Evolutionary conservation across 345 rosid genomes (phyloP).

Genomic region (Laguncularia racemosa): DNA sequence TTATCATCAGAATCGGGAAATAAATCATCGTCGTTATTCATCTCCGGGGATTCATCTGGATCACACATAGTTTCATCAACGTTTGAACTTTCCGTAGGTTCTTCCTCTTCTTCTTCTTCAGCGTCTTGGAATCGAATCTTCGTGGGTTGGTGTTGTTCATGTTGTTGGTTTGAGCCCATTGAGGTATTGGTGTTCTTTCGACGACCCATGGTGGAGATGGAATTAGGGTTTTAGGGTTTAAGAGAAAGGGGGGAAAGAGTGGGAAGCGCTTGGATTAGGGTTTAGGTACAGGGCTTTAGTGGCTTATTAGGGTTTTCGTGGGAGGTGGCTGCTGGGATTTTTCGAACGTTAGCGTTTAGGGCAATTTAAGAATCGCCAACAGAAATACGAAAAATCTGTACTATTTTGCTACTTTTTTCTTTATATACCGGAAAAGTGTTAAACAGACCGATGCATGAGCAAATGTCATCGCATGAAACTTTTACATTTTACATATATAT

Average conservation of each 20-base stretch:
- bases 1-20: conserved; percentile 40
- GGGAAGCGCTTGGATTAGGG: not conserved
- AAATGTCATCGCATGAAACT: too few species aligned
- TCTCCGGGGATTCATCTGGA: conserved; percentile 14
- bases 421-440: too few species aligned
- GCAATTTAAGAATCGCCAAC: too few species aligned
- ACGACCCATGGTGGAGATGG: conserved; percentile 13
- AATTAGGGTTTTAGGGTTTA: conserved; percentile 8
- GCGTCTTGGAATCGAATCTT: conserved; percentile 45
- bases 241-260: not conserved
- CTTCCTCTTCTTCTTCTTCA: conserved; percentile 11
- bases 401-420: too few species aligned
- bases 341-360: too few species aligned
- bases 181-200: conserved; percentile 7
- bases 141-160: conserved; percentile 27
- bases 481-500: too few species aligned
- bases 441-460: too few species aligned
- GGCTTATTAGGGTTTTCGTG: too few species aligned
- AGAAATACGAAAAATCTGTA: too few species aligned
- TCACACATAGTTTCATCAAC: conserved; percentile 25
- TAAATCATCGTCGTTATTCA: conserved; percentile 22
- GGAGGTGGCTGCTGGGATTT: too few species aligned
- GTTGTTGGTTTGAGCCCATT: conserved; percentile 10
- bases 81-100: conserved; percentile 28
- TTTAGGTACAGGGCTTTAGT: not conserved